Percentiles rank a stretch among this genome's conserved stretches.
phyloP scores from a whole-genome alignment of 768 basidiomycete species.

The Lyophyllum decastes region DNA sequence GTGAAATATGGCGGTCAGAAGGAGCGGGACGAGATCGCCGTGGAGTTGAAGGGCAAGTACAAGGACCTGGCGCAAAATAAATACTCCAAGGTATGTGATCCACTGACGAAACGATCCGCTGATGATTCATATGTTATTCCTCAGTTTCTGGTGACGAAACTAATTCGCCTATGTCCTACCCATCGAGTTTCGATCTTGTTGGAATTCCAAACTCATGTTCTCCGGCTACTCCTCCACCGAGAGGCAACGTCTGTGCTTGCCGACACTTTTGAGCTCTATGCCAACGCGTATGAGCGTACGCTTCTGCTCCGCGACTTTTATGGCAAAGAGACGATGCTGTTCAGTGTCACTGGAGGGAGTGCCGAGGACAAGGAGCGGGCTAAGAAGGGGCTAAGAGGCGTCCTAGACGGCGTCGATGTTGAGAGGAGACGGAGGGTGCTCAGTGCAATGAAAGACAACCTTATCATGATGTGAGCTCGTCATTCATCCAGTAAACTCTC shows the following conservation, averaged over 20 bases:
- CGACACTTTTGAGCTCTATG: constrained; percentile 86
- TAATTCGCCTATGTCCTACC: constrained; percentile 72
- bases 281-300: constrained; percentile 82
- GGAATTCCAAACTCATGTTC: constrained; percentile 77
- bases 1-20: constrained; percentile 79
- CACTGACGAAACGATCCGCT: not conserved
- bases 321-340: constrained; percentile 82
- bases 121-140: not conserved
- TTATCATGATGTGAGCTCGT: constrained; percentile 68
- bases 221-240: constrained; percentile 79
- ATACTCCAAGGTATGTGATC: constrained; percentile 76
- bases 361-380: constrained; percentile 63
- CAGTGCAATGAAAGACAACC: constrained; percentile 67
- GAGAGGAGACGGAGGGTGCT: constrained; percentile 72
- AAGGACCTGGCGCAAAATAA: constrained; percentile 79
- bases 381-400: constrained; percentile 66
- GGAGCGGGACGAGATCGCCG: constrained; percentile 80
- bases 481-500: constrained; percentile 1
- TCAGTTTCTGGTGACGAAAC: constrained; percentile 80
- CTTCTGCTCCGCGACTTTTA: constrained; percentile 86
- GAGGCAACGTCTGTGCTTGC: constrained; percentile 84
- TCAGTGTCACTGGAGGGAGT: constrained; percentile 55
- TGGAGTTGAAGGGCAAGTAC: constrained; percentile 81
- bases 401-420: constrained; percentile 63
- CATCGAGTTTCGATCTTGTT: constrained; percentile 75